Evolutionary conservation across 768 basidiomycete species (phyloP).

Genomic region (Trichaptum fuscoviolaceum): DNA sequence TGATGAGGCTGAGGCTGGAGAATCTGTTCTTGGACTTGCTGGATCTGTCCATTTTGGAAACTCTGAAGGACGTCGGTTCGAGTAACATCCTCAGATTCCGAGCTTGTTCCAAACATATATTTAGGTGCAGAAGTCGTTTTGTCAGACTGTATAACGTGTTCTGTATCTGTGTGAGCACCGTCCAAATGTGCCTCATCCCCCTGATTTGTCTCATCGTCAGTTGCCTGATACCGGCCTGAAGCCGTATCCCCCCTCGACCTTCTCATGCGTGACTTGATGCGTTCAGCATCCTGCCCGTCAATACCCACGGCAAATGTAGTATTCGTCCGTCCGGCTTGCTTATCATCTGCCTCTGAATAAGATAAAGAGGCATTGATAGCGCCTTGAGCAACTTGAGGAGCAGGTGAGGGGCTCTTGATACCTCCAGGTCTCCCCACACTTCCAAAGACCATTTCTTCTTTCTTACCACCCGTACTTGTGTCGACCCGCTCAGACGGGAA

Average conservation of each 20-base stretch:
- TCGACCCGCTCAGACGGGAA: neutral
- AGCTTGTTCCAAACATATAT: neutral
- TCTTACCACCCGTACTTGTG: slow-evolving; percentile 8
- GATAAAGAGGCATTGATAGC: neutral
- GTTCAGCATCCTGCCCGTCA: neutral
- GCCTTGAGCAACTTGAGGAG: neutral
- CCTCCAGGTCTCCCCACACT: slow-evolving; percentile 35
- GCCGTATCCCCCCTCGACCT: neutral
- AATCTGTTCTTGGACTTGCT: neutral
- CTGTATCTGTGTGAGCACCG: neutral
- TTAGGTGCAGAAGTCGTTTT: neutral
- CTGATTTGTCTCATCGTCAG: neutral
- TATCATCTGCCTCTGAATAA: slow-evolving; percentile 12
- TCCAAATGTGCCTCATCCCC: neutral
- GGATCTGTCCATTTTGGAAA: neutral
- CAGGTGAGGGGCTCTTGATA: slow-evolving; percentile 16
- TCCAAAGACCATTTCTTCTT: slow-evolving; percentile 44
- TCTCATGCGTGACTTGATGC: neutral
- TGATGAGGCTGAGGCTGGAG: neutral
- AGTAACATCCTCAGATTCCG: neutral
- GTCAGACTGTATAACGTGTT: neutral
- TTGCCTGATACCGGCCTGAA: neutral
- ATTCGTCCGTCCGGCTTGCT: slow-evolving; percentile 6
- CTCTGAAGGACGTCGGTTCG: neutral
- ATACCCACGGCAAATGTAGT: neutral